Base-by-base conservation (phyloP, 371 early-diverging fungal genomes). In the Mortierella sp. region DNA sequence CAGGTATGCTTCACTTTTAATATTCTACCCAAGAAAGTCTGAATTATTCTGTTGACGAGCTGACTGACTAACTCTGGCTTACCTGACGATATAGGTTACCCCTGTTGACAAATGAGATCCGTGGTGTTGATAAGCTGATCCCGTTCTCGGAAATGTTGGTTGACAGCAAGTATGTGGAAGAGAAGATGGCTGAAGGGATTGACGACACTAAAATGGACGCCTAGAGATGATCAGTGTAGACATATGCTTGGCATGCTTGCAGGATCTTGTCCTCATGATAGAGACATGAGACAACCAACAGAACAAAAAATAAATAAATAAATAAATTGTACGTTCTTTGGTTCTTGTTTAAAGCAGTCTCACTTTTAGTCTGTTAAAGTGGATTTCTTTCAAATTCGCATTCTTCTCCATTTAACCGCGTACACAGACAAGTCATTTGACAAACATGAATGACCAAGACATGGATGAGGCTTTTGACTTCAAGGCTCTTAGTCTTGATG, bases 91-190 rank as follows among this genome's bases (percentile, higher is more conserved):
- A n/a, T 59, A 70, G 73, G 73, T 67, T 99, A 90, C 99, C 99
- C 10, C 85, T 99, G 66, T 84, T 99, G 82, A 98, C 97, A 42
- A 93, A 93, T 65, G 99, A 99, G 89, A 96, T 99, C 32, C 93
- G 99, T 60, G 99, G 99, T 45, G 95, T 94, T 13, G 95, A 96
- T 45, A 92, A 92, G 80, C 91, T 99, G 79, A 93, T 95, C 76
- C 86, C 89, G 26, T 99, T 99, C 73, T 95, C 96, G 26, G 91
- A 96, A 58, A 93, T 95, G 92, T 86, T 99, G 60, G 89, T 98
- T 22, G 89, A 92, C 74, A 97, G 97, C 35, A 96, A 72, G 19
- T 68, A 59, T 65, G 78, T 77, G 15, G 72, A 76, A 23, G 66
- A 70, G 54, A 76, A 66, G 71, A 70, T 63, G 58, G 76, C 70